Conservation (phyloP, 2,329 filamentous ascomycete species). For the Aureobasidium vineae region DNA sequence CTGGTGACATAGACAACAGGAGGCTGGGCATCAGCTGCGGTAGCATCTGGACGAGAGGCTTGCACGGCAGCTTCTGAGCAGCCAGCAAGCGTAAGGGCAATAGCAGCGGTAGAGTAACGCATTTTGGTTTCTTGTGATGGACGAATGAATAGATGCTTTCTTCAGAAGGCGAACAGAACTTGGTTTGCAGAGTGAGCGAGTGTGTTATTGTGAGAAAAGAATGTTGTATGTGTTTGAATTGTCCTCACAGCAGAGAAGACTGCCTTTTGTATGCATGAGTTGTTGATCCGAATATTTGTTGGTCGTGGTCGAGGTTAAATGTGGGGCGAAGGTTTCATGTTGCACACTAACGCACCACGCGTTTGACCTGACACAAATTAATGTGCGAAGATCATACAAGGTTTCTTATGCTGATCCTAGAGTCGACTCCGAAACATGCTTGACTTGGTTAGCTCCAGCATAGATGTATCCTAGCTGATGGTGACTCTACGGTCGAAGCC, state of each 20-base stretch:
- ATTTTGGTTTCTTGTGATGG: not conserved
- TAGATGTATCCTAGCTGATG: not conserved
- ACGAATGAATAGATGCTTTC: no score
- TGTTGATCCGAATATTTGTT: conserved; percentile 20
- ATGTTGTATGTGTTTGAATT: not conserved
- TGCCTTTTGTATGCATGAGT: not conserved
- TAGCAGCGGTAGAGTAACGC: conserved; percentile 15
- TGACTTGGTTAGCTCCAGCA: not conserved
- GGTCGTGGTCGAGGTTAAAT: not conserved
- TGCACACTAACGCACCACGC: not conserved
- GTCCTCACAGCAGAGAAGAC: not conserved
- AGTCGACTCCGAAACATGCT: not conserved
- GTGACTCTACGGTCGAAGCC: not conserved
- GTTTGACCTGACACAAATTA: conserved; percentile 7
- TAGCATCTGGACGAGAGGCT: no score
- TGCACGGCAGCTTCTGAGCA: not conserved
- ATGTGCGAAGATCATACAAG: conserved; percentile 10
- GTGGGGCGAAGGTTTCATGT: not conserved
- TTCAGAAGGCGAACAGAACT: not conserved
- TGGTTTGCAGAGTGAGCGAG: not conserved
- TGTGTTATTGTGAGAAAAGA: conserved; percentile 2
- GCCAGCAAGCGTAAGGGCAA: conserved; percentile 16
- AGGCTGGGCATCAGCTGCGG: no score
- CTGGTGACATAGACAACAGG: conserved; percentile 22
- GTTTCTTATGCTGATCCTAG: conserved; percentile 1